Percentiles rank a stretch among this genome's conserved stretches.
Evolutionary conservation across 129 eudicot species (phyloP).

Genomic region (Tagetes patula): DNA sequence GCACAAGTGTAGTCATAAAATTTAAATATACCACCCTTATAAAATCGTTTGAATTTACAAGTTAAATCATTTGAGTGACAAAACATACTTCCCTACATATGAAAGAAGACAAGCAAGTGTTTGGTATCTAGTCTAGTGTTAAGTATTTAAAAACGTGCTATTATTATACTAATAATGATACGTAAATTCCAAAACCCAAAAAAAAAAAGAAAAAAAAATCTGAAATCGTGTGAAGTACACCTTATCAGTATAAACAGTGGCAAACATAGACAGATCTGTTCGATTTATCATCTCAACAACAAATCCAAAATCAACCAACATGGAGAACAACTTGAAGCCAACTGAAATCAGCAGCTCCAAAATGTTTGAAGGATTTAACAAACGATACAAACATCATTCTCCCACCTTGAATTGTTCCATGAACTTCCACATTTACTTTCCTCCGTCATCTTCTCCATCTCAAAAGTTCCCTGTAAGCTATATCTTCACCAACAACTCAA

Average conservation of each 20-base stretch:
- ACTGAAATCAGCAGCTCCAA: slow-evolving; percentile 80
- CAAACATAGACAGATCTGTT: background rate
- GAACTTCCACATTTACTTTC: slow-evolving; percentile 88
- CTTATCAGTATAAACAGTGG: slow-evolving; percentile 19
- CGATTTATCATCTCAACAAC: slow-evolving; percentile 2
- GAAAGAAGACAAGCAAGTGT: too few species aligned
- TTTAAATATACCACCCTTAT: too few species aligned
- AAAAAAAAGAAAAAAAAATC: too few species aligned
- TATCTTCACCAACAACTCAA: background rate
- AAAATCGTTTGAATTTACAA: too few species aligned
- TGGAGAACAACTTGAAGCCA: slow-evolving; percentile 65
- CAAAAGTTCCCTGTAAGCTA: slow-evolving; percentile 75
- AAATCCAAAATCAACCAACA: slow-evolving; percentile 21
- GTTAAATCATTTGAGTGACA: too few species aligned
- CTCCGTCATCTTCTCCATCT: slow-evolving; percentile 68
- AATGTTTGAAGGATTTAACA: slow-evolving; percentile 92
- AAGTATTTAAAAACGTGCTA: too few species aligned
- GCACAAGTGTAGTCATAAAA: too few species aligned
- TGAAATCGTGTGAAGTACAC: background rate
- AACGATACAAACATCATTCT: slow-evolving; percentile 84
- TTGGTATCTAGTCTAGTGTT: too few species aligned
- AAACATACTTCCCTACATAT: too few species aligned
- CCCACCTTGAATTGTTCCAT: slow-evolving; percentile 86
- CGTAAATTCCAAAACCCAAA: too few species aligned
- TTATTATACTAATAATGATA: too few species aligned